Percentiles rank a stretch among this genome's conserved stretches.
Evolutionary conservation across 2,329 filamentous ascomycete genomes (phyloP).

Genomic region (Alternaria infectoria): DNA sequence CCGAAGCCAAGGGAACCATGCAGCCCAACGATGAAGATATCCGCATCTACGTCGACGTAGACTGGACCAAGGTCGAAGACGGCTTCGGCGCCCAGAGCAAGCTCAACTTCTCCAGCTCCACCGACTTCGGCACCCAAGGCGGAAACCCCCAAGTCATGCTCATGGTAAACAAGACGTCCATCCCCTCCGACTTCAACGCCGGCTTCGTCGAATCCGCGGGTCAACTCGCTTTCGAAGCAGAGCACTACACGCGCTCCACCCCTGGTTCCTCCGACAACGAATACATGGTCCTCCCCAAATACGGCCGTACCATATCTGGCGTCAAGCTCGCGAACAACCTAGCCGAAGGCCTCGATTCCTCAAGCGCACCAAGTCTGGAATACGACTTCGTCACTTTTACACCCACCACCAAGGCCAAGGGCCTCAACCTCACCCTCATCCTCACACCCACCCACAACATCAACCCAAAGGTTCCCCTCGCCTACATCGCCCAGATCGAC

Average conservation of each 20-base stretch:
- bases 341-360: slow-evolving; percentile 33
- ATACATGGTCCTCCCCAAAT: slow-evolving; percentile 40
- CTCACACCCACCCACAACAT: slow-evolving; percentile 58
- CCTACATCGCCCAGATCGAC: slow-evolving; percentile 59
- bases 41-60: slow-evolving; percentile 47
- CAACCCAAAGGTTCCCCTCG: slow-evolving; percentile 57
- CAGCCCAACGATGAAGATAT: slow-evolving; percentile 38
- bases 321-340: slow-evolving; percentile 39
- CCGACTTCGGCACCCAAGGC: slow-evolving; percentile 49
- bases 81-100: slow-evolving; percentile 36
- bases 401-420: slow-evolving; percentile 36
- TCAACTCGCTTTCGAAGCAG: slow-evolving; percentile 46
- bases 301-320: slow-evolving; percentile 47
- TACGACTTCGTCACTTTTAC: slow-evolving; percentile 49
- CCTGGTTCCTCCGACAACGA: slow-evolving; percentile 30
- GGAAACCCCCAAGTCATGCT: slow-evolving; percentile 38
- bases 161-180: slow-evolving; percentile 42
- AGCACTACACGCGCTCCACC: slow-evolving; percentile 46
- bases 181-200: slow-evolving; percentile 40
- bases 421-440: slow-evolving; percentile 49
- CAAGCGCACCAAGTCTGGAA: slow-evolving; percentile 42
- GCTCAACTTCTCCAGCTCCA: slow-evolving; percentile 43
- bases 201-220: slow-evolving; percentile 47
- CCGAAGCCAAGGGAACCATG: slow-evolving; percentile 40
- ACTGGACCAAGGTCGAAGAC: slow-evolving; percentile 39